Percentiles rank a stretch among this genome's conserved stretches.
Conservation (phyloP, 2,329 filamentous ascomycete species). For the Diaporthe destruens region DNA sequence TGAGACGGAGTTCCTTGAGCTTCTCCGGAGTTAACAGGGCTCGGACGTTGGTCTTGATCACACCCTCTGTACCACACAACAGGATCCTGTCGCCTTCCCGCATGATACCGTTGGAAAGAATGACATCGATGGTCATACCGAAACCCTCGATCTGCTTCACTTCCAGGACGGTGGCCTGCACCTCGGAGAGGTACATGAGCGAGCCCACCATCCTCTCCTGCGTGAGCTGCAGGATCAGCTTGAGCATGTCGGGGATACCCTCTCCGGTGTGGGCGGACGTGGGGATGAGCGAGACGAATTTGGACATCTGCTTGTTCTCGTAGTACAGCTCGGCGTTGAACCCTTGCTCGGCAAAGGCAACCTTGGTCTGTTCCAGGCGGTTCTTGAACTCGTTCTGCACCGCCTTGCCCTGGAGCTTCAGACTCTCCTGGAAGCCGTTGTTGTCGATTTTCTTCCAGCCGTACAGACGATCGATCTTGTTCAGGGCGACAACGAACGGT, state of each 20-base stretch:
- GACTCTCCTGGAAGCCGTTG: conserved; percentile 95
- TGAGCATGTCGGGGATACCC: conserved; percentile 98
- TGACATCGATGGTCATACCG: conserved; percentile 97
- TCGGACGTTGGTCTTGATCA: conserved; percentile 94
- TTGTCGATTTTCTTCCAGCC: conserved; percentile 99
- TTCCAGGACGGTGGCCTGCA: conserved; percentile 97
- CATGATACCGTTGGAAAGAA: conserved; percentile 94
- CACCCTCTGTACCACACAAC: conserved; percentile 94
- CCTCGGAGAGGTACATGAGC: conserved; percentile 98
- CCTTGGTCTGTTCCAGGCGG: conserved; percentile 89
- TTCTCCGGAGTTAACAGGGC: conserved; percentile 93
- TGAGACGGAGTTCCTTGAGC: conserved; percentile 93
- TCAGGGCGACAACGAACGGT: conserved; percentile 97
- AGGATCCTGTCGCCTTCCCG: conserved; percentile 95
- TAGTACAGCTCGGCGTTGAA: conserved; percentile 98
- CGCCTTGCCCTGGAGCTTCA: conserved; percentile 85
- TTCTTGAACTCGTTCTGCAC: conserved; percentile 96
- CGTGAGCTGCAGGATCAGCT: conserved; percentile 90
- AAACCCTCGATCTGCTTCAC: conserved; percentile 99
- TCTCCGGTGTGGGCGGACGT: conserved; percentile 99
- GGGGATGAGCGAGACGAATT: conserved; percentile 93
- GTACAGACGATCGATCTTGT: conserved; percentile 99
- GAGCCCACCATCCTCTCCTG: conserved; percentile 98
- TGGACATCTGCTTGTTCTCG: conserved; percentile 97
- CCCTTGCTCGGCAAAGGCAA: conserved; percentile 94